phyloP scores from a whole-genome alignment of 352 stramenopile species.

The Pythium scleroteichum region DNA sequence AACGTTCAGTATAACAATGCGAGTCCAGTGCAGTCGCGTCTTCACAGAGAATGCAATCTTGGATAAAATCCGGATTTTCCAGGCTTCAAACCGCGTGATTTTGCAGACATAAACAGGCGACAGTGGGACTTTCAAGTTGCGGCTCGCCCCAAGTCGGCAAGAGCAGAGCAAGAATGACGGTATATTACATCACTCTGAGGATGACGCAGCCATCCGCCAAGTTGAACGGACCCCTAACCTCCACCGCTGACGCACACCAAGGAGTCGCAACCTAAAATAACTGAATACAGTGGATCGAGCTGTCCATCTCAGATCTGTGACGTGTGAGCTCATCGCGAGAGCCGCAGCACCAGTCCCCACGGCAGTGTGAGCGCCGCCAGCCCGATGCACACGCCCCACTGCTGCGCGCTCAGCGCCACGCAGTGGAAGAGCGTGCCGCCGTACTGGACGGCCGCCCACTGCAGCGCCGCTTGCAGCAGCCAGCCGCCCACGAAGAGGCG shows the following conservation, averaged over 20 bases:
- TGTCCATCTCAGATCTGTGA: not conserved
- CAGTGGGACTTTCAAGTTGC: too few relatives aligned
- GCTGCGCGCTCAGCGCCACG: conserved; percentile 33
- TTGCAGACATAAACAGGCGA: too few relatives aligned
- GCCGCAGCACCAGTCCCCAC: conserved; percentile 48
- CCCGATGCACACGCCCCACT: conserved; percentile 59
- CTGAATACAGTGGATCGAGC: not conserved
- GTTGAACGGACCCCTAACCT: not conserved
- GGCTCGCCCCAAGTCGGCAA: too few relatives aligned
- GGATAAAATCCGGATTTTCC: too few relatives aligned
- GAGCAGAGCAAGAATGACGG: too few relatives aligned
- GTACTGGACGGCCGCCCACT: conserved; percentile 94
- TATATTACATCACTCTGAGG: not conserved
- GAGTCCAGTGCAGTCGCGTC: too few relatives aligned
- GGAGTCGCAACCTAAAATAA: not conserved
- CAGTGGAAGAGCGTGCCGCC: conserved; percentile 84
- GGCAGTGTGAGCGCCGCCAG: conserved; percentile 47
- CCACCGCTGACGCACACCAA: not conserved
- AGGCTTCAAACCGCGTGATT: too few relatives aligned
- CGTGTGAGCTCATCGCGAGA: not conserved
- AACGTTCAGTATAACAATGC: too few relatives aligned
- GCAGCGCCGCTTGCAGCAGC: conserved; percentile 88
- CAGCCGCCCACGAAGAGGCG: conserved; percentile 92
- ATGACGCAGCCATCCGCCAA: not conserved
- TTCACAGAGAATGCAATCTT: too few relatives aligned